Evolutionary conservation across 768 basidiomycete species (phyloP), one percentile per base, ranked within the genome.

Genomic region (Russula olivacea): DNA sequence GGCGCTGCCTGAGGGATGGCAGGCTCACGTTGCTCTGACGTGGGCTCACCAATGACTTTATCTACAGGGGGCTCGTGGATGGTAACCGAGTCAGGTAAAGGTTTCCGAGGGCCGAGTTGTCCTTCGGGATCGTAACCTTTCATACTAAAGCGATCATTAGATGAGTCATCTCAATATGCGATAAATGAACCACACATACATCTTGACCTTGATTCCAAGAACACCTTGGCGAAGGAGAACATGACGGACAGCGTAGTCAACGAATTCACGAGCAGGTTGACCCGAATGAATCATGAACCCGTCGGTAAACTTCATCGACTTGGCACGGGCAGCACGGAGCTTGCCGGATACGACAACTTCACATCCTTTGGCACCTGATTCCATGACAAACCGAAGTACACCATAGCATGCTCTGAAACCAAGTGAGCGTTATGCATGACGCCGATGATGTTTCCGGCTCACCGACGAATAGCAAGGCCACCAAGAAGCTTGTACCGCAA

Each of bases 301-400:
- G 72, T 99, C 97, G 74, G 95, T 98, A 81, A 99, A 98, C 79
- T 99, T 99, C 97, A 99, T 99, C 21, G 93, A 91, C 80, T 99
- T 99, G 72, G 97, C 97, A 83, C 96, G 94, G 68, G 97, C 97
- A 68, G 96, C 97, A 75, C 97, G 93, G 74, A 99, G 93, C 79
- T 99, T 99, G 74, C 97, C 97, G 67, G 96, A 98, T 68, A 99
- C 95, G 73, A 98, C 93, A 67, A 99, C 97, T 78, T 99, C 97
- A 74, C 95, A 98, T 76, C 97, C 97, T 81, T 99, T 99, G 69
- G 97, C 97, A 70, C 92, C 92, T 63, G 96, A 98, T 80, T 99
- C 97, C 97, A 99, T 99, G 71, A 99, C 94, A 81, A 98, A 99
- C 73, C 97, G 93, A 73, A 99, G 93, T 72, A 99, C 97, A 88